Evolutionary conservation across 2,329 filamentous ascomycete genomes (phyloP), one percentile per base, ranked within the genome.

Genomic region (Fusarium torulosum): DNA sequence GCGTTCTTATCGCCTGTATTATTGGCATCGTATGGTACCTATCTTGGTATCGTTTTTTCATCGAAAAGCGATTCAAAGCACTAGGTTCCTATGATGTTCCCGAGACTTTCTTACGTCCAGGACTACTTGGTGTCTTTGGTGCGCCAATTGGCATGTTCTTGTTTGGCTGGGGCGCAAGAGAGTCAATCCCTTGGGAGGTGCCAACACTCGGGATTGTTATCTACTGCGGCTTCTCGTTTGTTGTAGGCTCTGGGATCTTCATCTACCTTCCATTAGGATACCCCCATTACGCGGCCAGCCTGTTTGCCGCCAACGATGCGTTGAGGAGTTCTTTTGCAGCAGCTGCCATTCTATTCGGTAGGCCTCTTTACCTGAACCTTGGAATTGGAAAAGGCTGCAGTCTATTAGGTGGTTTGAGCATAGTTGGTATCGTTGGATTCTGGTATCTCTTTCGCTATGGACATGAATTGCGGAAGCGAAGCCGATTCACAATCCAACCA

Each of bases 361-460:
- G 35, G 8, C 44, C 52, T 1, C 25, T 55, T 5, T 50, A 31
- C 19, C 19, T 35, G 7, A 50, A 49, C 4, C 52, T 55, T 9
- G 52, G 52, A 4, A 40, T 55, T 23, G 33, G 38, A 2, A 55
- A 31, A 13, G 52, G 43, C 7, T 27, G 29, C 1, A 50, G 23
- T 7, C 52, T 50, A 6, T 79, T 91, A 5, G 88, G 81, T 3
- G 86, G 84, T 1, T 69, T 87, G 45, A 84, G 81, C 44, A 78
- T 82, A n/a, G 81, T 85, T 53, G 83, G 84, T 17, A 83, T 87
- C 59, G 63, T 84, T 19, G 86, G 86, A 10, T 85, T 91, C 43
- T 89, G 83, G 78, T 75, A 82, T 33, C 76, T 90, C 57, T 90
- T 84, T 75, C 85, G 83, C 66, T 87, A 78, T 59, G 87, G 88